These are phyloP conservation scores for Cyberlindnera misumaiensis DNA, from an alignment of 805 yeast genomes.

Conservation along the genomic window DNA sequence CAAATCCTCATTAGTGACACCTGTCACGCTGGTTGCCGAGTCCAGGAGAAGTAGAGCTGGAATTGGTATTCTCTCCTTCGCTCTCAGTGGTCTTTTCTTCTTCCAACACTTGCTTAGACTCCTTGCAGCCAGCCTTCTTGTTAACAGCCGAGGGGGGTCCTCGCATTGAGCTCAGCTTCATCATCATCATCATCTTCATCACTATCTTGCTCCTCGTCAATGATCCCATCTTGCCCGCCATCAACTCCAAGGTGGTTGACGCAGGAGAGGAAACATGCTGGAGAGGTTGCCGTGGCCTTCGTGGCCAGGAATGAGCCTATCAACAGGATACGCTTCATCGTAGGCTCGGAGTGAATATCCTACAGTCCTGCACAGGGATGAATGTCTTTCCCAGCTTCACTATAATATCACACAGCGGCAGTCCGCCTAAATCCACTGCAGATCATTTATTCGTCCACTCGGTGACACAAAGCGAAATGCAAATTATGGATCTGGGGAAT, in stretches of 20 bases:
- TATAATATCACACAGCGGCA: too few relatives aligned
- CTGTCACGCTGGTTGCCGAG: constrained; percentile 1
- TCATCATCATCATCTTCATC: constrained; percentile 6
- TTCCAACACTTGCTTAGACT: constrained; percentile 1
- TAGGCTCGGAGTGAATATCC: constrained; percentile 36
- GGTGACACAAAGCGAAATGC: too few relatives aligned
- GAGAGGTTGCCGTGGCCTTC: constrained; percentile 34
- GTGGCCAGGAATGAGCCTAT: neutral
- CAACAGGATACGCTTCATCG: constrained; percentile 34
- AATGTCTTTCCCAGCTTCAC: too few relatives aligned
- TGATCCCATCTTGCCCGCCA: too few relatives aligned
- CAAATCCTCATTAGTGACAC: constrained; percentile 5
- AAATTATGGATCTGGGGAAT: too few relatives aligned
- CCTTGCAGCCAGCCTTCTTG: too few relatives aligned
- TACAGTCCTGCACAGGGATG: too few relatives aligned
- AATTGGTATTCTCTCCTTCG: neutral
- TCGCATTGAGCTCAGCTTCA: too few relatives aligned
- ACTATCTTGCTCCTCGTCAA: constrained; percentile 8
- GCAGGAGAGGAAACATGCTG: constrained; percentile 44
- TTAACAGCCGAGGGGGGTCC: too few relatives aligned
- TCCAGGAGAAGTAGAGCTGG: too few relatives aligned
- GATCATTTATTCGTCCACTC: too few relatives aligned
- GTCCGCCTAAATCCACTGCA: too few relatives aligned
- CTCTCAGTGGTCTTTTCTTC: constrained; percentile 5
- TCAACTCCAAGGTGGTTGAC: constrained; percentile 29